Conservation (phyloP, 2,329 filamentous ascomycete species). For the Stemphylium vesicarium region DNA sequence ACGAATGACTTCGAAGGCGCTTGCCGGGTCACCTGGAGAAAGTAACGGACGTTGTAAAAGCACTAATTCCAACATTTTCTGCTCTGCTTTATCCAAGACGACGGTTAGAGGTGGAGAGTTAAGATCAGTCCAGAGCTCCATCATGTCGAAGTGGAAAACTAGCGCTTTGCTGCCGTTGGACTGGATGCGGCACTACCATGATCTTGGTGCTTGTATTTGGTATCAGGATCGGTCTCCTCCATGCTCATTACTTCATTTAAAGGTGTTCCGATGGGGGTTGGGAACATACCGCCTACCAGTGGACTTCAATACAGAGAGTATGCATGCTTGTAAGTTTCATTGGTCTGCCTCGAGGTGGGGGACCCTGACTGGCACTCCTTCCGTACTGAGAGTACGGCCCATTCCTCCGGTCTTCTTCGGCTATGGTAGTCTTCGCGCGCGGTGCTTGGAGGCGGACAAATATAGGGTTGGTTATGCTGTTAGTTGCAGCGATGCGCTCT, state of each 20-base stretch:
- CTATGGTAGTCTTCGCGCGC: slow-evolving; percentile 8
- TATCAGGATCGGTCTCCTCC: not conserved
- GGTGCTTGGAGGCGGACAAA: slow-evolving; percentile 33
- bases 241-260: slow-evolving; percentile 8
- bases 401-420: slow-evolving; percentile 11
- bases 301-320: slow-evolving; percentile 7
- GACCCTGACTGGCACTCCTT: slow-evolving; percentile 16
- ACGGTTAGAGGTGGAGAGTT: slow-evolving; percentile 16
- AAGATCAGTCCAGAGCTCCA: slow-evolving; percentile 30
- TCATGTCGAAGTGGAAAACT: slow-evolving; percentile 40
- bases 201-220: not conserved
- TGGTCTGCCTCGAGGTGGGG: not conserved
- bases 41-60: slow-evolving; percentile 34
- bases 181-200: slow-evolving; percentile 15
- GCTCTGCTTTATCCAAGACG: slow-evolving; percentile 22
- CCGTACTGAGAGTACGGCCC: slow-evolving; percentile 3
- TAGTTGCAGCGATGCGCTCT: slow-evolving; percentile 15
- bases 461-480: slow-evolving; percentile 22
- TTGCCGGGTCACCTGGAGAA: slow-evolving; percentile 25
- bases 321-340: slow-evolving; percentile 9
- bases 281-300: slow-evolving; percentile 10
- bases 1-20: slow-evolving; percentile 35
- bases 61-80: slow-evolving; percentile 39
- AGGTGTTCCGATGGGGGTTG: slow-evolving; percentile 23
- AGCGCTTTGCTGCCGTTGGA: slow-evolving; percentile 22